Percentiles rank a stretch among this genome's conserved stretches.
These are phyloP conservation scores for Rubia balearica DNA, from an alignment of 305 asterid genomes.

Conservation along the genomic window DNA sequence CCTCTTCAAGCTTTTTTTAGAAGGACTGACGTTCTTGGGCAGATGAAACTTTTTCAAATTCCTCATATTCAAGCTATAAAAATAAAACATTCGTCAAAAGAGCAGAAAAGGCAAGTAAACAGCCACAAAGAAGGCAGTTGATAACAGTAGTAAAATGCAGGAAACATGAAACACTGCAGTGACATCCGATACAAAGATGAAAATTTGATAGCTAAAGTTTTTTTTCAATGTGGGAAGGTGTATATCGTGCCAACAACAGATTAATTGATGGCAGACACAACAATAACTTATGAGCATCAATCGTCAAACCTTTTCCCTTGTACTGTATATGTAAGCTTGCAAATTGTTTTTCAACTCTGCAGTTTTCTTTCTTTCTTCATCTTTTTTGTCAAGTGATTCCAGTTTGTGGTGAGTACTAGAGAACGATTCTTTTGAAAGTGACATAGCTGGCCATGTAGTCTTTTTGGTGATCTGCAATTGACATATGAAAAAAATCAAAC, in stretches of 20 bases:
- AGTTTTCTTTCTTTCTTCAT: slow-evolving; percentile 90
- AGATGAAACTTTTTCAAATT: slow-evolving; percentile 62
- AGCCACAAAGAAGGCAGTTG: not conserved
- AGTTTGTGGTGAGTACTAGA: slow-evolving; percentile 60
- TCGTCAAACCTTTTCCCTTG: slow-evolving; percentile 74
- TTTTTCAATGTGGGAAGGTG: no score
- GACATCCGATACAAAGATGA: no score
- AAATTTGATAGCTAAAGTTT: no score
- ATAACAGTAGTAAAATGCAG: no score
- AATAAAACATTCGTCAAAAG: slow-evolving; percentile 17
- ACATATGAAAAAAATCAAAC: slow-evolving; percentile 6
- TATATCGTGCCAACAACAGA: not conserved
- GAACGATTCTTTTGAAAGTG: slow-evolving; percentile 61
- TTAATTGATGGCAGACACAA: not conserved
- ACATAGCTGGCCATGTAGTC: slow-evolving; percentile 76
- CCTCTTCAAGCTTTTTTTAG: slow-evolving; percentile 87
- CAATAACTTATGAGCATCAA: not conserved
- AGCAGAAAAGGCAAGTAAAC: slow-evolving; percentile 18
- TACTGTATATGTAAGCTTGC: slow-evolving; percentile 90
- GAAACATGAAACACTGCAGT: no score
- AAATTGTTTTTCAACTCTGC: slow-evolving; percentile 94
- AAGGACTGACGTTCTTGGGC: slow-evolving; percentile 76
- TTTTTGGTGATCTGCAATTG: slow-evolving; percentile 61
- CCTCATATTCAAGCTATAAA: slow-evolving; percentile 77
- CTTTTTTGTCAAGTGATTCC: slow-evolving; percentile 82